Conservation (phyloP, 306 rosid genomes). For the Cicer pinnatifidum region DNA sequence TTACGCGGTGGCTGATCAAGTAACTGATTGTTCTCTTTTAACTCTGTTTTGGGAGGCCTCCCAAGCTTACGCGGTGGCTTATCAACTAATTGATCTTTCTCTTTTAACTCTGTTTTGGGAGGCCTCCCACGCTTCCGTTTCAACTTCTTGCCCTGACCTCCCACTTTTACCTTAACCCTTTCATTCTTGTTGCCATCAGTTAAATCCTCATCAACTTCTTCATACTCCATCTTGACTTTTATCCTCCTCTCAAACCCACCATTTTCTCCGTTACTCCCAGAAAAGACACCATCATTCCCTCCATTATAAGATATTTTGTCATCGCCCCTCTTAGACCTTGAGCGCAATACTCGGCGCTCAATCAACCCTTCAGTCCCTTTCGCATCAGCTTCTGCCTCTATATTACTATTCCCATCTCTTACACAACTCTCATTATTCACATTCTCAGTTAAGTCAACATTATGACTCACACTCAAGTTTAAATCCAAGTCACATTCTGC, state of each 20-base stretch:
- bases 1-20: slow-evolving; percentile 40
- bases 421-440: slow-evolving; percentile 46
- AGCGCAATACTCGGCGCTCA: slow-evolving; percentile 67
- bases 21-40: slow-evolving; percentile 21
- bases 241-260: slow-evolving; percentile 46
- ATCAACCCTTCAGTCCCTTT: slow-evolving; percentile 29
- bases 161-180: slow-evolving; percentile 30
- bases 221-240: slow-evolving; percentile 43
- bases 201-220: slow-evolving; percentile 42
- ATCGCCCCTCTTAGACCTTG: slow-evolving; percentile 49
- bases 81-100: slow-evolving; percentile 28
- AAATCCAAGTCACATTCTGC: slow-evolving; percentile 48
- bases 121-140: slow-evolving; percentile 61
- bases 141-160: slow-evolving; percentile 41
- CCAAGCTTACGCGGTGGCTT: slow-evolving; percentile 52
- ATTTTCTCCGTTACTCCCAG: slow-evolving; percentile 25
- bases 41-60: slow-evolving; percentile 41
- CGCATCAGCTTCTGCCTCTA: slow-evolving; percentile 36
- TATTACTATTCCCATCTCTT: background rate
- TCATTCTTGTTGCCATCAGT: slow-evolving; percentile 23
- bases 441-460: slow-evolving; percentile 51
- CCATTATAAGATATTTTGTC: slow-evolving; percentile 40
- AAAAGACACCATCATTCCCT: slow-evolving; percentile 43
- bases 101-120: slow-evolving; percentile 30
- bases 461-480: slow-evolving; percentile 38